Percentiles rank a stretch among this genome's conserved stretches.
phyloP scores from a whole-genome alignment of 345 rosid species.

The Trapa bicornis region DNA sequence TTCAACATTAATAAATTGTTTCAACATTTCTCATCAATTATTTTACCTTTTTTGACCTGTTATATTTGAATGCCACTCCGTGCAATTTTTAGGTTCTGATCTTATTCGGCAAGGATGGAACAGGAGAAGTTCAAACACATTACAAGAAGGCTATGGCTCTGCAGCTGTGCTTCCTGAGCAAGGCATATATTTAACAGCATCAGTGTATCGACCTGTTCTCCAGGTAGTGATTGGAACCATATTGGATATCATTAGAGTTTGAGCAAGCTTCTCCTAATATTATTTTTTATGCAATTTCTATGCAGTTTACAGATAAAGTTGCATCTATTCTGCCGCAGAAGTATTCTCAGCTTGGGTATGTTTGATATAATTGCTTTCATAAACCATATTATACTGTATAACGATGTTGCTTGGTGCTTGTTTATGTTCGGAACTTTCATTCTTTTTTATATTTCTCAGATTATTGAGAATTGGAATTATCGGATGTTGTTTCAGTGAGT shows the following conservation, averaged over 20 bases:
- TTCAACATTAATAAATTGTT: background rate
- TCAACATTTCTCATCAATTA: constrained; percentile 1
- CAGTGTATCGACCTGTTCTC: constrained; percentile 86
- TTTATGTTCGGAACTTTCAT: background rate
- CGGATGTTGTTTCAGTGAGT: background rate
- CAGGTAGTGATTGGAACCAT: constrained; percentile 42
- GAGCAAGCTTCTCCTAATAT: background rate
- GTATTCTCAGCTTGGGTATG: constrained; percentile 91
- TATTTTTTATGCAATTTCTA: constrained; percentile 20
- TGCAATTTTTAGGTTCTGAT: constrained; percentile 12
- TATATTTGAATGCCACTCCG: background rate
- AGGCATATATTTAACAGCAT: constrained; percentile 95
- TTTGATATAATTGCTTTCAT: constrained; percentile 8
- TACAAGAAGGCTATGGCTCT: constrained; percentile 96
- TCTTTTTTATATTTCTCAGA: background rate
- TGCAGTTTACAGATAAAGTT: constrained; percentile 90
- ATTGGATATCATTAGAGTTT: background rate
- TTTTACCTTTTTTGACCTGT: background rate
- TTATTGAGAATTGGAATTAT: background rate
- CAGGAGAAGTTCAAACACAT: constrained; percentile 62
- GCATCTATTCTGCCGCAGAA: constrained; percentile 75
- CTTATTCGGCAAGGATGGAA: constrained; percentile 69
- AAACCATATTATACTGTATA: background rate
- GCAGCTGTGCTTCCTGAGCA: constrained; percentile 95
- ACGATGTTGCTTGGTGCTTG: background rate